phyloP scores from a whole-genome alignment of 83 land plant species.

The Thuja plicata region DNA sequence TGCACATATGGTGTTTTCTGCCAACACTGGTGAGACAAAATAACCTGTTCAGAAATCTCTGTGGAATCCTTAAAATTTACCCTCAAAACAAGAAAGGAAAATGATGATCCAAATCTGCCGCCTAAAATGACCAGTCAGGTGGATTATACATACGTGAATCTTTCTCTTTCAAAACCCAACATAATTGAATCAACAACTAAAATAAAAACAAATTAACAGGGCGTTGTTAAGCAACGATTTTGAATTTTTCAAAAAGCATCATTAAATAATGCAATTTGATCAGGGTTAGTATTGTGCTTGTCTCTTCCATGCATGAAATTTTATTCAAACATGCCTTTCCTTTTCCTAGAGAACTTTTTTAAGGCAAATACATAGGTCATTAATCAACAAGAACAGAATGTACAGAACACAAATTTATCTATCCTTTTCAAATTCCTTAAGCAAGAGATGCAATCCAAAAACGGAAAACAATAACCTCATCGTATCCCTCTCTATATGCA shows the following conservation, averaged over 20 bases:
- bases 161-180: constrained; percentile 2
- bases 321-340: background rate
- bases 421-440: background rate
- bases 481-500: constrained; percentile 40
- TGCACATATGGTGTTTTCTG: background rate
- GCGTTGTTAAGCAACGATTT: background rate
- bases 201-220: background rate
- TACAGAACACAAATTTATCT: background rate
- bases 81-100: background rate
- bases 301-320: background rate
- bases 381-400: background rate
- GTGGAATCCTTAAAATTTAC: background rate
- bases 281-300: background rate
- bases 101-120: background rate
- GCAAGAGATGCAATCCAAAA: background rate
- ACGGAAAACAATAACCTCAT: constrained; percentile 35
- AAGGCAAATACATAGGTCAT: background rate
- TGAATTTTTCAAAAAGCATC: background rate
- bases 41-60: background rate
- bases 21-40: background rate
- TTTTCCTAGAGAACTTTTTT: background rate
- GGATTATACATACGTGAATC: background rate
- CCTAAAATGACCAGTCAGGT: background rate
- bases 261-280: background rate
- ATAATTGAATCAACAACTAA: background rate